Evolutionary conservation across 352 stramenopile genomes (phyloP).

Genomic region (Globisporangium solare): DNA sequence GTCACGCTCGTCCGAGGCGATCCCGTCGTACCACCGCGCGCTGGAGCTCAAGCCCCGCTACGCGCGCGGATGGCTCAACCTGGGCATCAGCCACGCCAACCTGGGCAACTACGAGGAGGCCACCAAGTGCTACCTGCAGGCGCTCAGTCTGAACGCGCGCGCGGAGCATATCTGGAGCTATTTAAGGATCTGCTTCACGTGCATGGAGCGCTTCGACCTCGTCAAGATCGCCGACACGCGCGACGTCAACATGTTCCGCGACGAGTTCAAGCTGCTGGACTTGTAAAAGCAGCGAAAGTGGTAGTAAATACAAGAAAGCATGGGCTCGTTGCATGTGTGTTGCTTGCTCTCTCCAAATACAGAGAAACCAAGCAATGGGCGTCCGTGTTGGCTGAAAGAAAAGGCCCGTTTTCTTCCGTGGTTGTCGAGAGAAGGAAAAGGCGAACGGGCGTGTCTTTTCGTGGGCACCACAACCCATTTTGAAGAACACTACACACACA

Average conservation of each 20-base stretch:
- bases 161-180: constrained; percentile 98
- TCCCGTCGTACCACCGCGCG: constrained; percentile 91
- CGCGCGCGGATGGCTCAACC: constrained; percentile 96
- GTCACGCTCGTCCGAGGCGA: constrained; percentile 89
- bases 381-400: neutral
- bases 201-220: constrained; percentile 96
- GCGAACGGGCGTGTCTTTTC: constrained; percentile 19
- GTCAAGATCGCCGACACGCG: constrained; percentile 88
- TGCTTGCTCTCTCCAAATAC: neutral
- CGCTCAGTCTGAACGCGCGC: constrained; percentile 92
- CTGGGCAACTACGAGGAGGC: constrained; percentile 94
- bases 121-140: constrained; percentile 96
- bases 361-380: neutral
- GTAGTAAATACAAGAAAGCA: neutral
- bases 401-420: neutral
- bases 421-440: neutral
- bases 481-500: too few species aligned
- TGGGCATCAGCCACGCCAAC: constrained; percentile 97
- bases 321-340: neutral
- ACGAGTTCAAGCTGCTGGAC: constrained; percentile 84
- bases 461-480: neutral
- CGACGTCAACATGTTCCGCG: constrained; percentile 72
- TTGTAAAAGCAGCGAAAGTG: constrained; percentile 36
- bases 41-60: constrained; percentile 96
- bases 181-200: constrained; percentile 97